Evolutionary conservation across 495 filamentous ascomycete species (phyloP), one percentile per base, ranked within the genome.

Genomic region (Xylaria palmicola): DNA sequence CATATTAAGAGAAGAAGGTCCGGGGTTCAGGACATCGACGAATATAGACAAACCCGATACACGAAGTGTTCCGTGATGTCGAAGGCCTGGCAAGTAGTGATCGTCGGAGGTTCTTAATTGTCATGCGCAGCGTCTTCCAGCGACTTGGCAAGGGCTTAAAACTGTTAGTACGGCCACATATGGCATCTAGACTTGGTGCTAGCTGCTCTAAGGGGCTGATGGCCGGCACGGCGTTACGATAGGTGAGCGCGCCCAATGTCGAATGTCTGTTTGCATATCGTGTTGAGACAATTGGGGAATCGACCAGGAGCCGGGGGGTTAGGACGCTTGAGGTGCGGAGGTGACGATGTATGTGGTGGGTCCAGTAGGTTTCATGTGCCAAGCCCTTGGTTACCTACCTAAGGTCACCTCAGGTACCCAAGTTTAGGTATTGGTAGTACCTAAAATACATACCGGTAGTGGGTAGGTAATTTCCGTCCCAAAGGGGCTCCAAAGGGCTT

Each of bases 1-100:
- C 20, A 13, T 45, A 26, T 6, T n/a, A 47, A 57, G 41, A 57
- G 5, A 8, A 15, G 40, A 36, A 41, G 12, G 55, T 47, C 55
- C 37, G 41, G 32, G 55, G 37, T 41, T n/a, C 17, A 56, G 12
- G 40, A 44, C 39, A 56, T 17, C 5, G 55, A 47, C 40, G 20
- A 45, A 44, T 57, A 32, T 43, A 19, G 55, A 57, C 41, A 43
- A 57, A 34, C 30, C 41, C 41, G 55, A 57, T 27, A 57, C 41
- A 57, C 40, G 15, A 48, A 57, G 55, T 57, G 55, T 57, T 57
- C 55, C 55, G 55, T 43, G 37, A 27, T 47, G 55, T 30, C 24
- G 55, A 57, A 45, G 40, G 41, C 40, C 36, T 47, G 30, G 29
- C 41, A 44, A 29, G 9, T 20, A 56, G 36, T 39, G 22, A 44